Evolutionary conservation across 495 filamentous ascomycete genomes (phyloP).

Genomic region (Hyphodiscus hymeniophilus): DNA sequence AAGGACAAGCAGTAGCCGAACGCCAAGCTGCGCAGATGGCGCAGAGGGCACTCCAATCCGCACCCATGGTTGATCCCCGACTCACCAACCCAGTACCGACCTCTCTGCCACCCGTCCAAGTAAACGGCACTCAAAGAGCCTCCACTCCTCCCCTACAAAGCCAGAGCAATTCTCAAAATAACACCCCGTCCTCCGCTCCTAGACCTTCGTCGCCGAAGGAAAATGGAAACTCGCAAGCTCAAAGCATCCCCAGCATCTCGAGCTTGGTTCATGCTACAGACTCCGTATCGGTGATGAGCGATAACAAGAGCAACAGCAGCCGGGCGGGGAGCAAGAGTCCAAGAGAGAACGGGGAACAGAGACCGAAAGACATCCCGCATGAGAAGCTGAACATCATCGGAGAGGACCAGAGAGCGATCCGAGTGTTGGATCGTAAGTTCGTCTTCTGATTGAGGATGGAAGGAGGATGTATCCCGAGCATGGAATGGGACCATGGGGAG

Average conservation of each 20-base stretch:
- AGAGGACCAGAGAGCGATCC: slow-evolving; percentile 58
- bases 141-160: slow-evolving; percentile 11
- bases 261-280: slow-evolving; percentile 25
- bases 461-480: too few relatives aligned
- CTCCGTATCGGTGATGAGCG: slow-evolving; percentile 23
- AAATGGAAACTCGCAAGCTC: slow-evolving; percentile 12
- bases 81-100: slow-evolving; percentile 8
- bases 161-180: slow-evolving; percentile 9
- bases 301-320: slow-evolving; percentile 28
- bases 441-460: slow-evolving; percentile 20
- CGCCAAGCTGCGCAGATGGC: slow-evolving; percentile 18
- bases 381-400: slow-evolving; percentile 53
- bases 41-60: slow-evolving; percentile 12
- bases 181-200: slow-evolving; percentile 17
- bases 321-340: slow-evolving; percentile 28
- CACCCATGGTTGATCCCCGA: slow-evolving; percentile 16
- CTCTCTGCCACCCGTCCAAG: slow-evolving; percentile 3
- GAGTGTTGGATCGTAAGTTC: slow-evolving; percentile 52
- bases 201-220: slow-evolving; percentile 11
- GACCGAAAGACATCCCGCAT: slow-evolving; percentile 53
- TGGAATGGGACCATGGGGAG: too few relatives aligned
- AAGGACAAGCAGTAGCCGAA: slow-evolving; percentile 23
- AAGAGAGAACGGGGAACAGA: slow-evolving; percentile 18
- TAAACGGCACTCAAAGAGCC: slow-evolving; percentile 1
- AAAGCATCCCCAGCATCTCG: slow-evolving; percentile 30